Evolutionary conservation across 2,329 filamentous ascomycete genomes (phyloP), one percentile per base, ranked within the genome.

Genomic region (Diaporthe ilicicola): DNA sequence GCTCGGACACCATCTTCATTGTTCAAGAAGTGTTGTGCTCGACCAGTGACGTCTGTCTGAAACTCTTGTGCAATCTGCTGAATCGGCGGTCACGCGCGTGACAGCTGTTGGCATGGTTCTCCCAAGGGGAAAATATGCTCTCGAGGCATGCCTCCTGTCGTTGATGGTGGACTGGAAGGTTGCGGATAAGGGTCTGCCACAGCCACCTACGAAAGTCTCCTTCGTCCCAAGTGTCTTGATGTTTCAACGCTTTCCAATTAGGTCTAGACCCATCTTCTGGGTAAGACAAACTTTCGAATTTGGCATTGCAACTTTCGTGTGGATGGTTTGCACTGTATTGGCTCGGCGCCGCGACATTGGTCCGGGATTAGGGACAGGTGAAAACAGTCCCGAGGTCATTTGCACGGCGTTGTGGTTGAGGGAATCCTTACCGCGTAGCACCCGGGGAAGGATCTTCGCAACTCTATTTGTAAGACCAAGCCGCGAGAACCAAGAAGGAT

Each of bases 261-360:
- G 56, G 56, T 32, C 56, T 46, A 46, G 56, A 27, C 56, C 56
- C 42, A 62, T 46, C 39, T 46, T 62, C 44, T 15, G 39, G 19
- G 56, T 42, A 27, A 32, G 56, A 62, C 56, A 62, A 46, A 46
- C 56, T 62, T 62, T 62, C 12, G 56, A 32, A 22, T 46, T 62
- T 46, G 24, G 56, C 56, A 32, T 32, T 32, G 56, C 39, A 62
- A 62, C 56, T 62, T 32, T 42, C 22, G 34, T 59, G 37, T 22
- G 51, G 51, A 46, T 29, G 37, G 50, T 56, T 39, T 46, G 27
- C 65, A 48, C 39, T 15, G 39, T 48, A 32, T 46, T 62, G 56
- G 56, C 42, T 62, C 39, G 56, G 56, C 56, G 56, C 24, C 12
- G 17, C 39, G 3, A 12, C 19, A 61, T 32, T n/a, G 55, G 32